A percentile compares a stretch with the other conserved stretches of the same genome.
These are phyloP conservation scores for Phytopythium ostracodes DNA, from an alignment of 352 stramenopile genomes.

Conservation along the genomic window DNA sequence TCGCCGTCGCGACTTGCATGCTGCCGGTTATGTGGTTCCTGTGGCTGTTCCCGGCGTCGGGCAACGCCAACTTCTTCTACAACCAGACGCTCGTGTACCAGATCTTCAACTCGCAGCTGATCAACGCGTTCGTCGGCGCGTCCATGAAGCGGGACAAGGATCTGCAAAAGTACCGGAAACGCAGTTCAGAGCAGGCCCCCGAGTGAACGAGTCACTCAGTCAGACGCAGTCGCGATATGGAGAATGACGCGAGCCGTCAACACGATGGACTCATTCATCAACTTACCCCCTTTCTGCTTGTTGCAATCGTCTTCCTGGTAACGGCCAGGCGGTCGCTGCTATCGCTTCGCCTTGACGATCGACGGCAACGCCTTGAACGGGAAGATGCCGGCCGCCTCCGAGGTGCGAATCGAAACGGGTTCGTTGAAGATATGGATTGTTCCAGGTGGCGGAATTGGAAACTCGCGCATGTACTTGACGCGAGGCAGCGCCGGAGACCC, in stretches of 20 bases:
- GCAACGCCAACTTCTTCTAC: slow-evolving; percentile 90
- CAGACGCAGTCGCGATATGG: not conserved
- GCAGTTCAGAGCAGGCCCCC: not conserved
- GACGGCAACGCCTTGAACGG: slow-evolving; percentile 21
- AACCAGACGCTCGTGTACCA: slow-evolving; percentile 87
- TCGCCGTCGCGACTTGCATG: slow-evolving; percentile 68
- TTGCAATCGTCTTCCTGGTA: not conserved
- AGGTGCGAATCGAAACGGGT: slow-evolving; percentile 3
- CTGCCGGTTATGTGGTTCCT: slow-evolving; percentile 85
- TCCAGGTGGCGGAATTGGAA: slow-evolving; percentile 30
- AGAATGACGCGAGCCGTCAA: not conserved
- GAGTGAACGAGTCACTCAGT: slow-evolving; percentile 1
- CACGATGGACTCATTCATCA: not conserved
- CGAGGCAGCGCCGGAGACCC: slow-evolving; percentile 11
- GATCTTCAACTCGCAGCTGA: slow-evolving; percentile 75
- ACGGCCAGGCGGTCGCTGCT: slow-evolving; percentile 1
- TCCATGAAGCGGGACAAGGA: slow-evolving; percentile 86
- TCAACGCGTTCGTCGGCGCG: slow-evolving; percentile 71
- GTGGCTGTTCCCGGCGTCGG: slow-evolving; percentile 81
- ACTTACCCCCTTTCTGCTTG: not conserved
- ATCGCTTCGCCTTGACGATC: slow-evolving; percentile 38
- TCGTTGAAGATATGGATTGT: slow-evolving; percentile 25
- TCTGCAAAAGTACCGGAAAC: slow-evolving; percentile 46
- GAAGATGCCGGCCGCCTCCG: slow-evolving; percentile 15
- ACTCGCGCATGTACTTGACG: slow-evolving; percentile 47